These are phyloP conservation scores for Iris macrosiphon DNA, from an alignment of 106 monocot genomes.

Conservation along the genomic window DNA sequence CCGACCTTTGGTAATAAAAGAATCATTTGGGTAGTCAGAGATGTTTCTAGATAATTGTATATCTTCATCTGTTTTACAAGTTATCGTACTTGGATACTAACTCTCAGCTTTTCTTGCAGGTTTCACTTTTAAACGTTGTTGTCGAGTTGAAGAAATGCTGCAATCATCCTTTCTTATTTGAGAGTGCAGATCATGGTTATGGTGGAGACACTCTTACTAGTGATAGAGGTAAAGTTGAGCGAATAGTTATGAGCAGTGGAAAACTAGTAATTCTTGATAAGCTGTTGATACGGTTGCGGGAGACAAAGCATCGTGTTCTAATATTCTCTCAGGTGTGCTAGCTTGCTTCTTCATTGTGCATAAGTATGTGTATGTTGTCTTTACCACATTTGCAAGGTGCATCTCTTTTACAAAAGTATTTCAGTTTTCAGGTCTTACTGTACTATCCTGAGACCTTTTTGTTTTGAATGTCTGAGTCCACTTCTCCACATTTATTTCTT, in stretches of 20 bases:
- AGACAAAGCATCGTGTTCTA: constrained; percentile 92
- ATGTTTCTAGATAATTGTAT: no score
- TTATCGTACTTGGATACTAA: neutral
- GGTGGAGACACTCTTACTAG: constrained; percentile 76
- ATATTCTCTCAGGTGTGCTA: constrained; percentile 93
- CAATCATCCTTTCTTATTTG: constrained; percentile 99
- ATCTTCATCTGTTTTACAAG: neutral
- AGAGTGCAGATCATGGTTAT: constrained; percentile 99
- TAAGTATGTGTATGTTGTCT: no score
- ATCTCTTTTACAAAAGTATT: no score
- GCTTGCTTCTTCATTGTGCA: neutral
- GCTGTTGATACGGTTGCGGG: constrained; percentile 62
- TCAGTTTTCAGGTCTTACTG: no score
- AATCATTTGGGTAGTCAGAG: no score
- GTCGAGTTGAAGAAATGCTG: constrained; percentile 99
- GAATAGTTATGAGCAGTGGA: constrained; percentile 94
- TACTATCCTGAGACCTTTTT: no score
- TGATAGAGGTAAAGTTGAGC: constrained; percentile 86
- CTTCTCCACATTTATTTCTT: no score
- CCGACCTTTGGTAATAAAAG: no score
- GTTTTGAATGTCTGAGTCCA: no score
- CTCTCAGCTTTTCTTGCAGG: constrained; percentile 39
- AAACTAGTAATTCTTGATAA: constrained; percentile 97
- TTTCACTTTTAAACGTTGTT: constrained; percentile 92
- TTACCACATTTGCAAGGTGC: no score